Conservation (phyloP, 169 alveolate genomes). For the Babesia ovata region DNA sequence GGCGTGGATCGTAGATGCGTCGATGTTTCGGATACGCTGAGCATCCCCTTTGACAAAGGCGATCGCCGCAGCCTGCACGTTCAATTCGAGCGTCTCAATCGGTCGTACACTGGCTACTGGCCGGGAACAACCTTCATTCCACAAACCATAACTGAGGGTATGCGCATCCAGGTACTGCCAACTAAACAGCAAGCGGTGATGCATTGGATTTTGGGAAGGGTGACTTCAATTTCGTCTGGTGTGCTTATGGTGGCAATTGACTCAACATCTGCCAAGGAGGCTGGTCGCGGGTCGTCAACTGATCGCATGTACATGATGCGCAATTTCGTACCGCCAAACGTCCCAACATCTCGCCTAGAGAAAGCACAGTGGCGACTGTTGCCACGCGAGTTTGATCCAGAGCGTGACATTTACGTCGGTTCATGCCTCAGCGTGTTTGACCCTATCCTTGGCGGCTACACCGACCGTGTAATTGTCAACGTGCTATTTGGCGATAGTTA, state of each 20-base stretch:
- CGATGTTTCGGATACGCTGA: conserved; percentile 33
- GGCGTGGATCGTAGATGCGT: conserved; percentile 45
- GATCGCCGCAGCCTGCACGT: conserved; percentile 61
- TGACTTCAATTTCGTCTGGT: conserved; percentile 46
- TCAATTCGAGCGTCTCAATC: conserved; percentile 42
- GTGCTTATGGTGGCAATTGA: conserved; percentile 39
- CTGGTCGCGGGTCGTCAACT: not conserved
- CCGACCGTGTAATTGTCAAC: conserved; percentile 49
- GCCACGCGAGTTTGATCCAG: conserved; percentile 46
- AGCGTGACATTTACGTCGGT: conserved; percentile 55
- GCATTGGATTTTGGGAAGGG: conserved; percentile 56
- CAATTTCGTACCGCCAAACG: conserved; percentile 68
- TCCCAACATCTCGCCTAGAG: conserved; percentile 46
- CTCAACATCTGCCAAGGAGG: not conserved
- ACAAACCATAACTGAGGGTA: conserved; percentile 15
- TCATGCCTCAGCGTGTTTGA: conserved; percentile 56
- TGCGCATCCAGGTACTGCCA: conserved; percentile 45
- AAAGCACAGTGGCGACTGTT: conserved; percentile 64
- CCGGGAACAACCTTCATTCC: conserved; percentile 40
- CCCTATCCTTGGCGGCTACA: conserved; percentile 25
- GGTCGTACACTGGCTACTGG: conserved; percentile 15
- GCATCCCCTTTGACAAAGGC: conserved; percentile 64
- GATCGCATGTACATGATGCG: conserved; percentile 65
- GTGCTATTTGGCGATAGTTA: conserved; percentile 17
- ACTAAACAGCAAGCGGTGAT: conserved; percentile 18